Evolutionary conservation across 1,284 basidiomycete genomes (phyloP).

Genomic region (Tilletia horrida): DNA sequence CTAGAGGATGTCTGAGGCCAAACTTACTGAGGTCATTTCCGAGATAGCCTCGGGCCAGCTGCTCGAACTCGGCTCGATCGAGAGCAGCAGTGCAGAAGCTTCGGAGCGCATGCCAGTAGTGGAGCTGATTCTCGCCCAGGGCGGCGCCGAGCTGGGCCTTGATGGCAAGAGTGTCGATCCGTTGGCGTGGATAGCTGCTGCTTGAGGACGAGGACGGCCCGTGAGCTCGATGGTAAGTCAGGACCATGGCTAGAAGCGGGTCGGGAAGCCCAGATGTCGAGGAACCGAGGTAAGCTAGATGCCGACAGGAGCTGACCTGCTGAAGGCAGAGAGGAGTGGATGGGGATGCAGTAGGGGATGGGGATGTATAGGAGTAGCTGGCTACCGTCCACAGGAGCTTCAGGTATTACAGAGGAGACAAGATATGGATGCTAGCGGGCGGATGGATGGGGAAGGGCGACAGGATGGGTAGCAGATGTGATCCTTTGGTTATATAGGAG

Average conservation of each 20-base stretch:
- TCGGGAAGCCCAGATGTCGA: not conserved
- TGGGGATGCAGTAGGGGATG: not conserved
- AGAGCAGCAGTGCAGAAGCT: conserved; percentile 56
- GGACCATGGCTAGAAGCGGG: not conserved
- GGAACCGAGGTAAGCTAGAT: not conserved
- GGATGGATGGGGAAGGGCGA: conserved; percentile 16
- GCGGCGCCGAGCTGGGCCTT: conserved; percentile 46
- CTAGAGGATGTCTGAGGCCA: not conserved
- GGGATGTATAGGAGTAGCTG: not conserved
- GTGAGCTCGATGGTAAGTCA: not conserved
- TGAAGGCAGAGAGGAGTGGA: not conserved
- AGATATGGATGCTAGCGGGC: not conserved
- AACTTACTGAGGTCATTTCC: conserved; percentile 45
- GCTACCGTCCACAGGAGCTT: too few relatives aligned
- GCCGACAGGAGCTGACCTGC: not conserved
- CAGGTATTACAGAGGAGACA: not conserved
- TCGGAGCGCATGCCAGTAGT: conserved; percentile 56
- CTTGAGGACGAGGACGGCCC: not conserved
- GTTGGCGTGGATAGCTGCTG: conserved; percentile 25
- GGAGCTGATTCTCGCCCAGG: conserved; percentile 43
- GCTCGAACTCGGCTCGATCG: conserved; percentile 55
- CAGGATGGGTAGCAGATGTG: not conserved
- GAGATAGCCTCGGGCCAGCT: conserved; percentile 40
- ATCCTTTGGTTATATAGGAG: conserved; percentile 3
- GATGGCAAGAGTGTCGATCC: conserved; percentile 47